Conservation (phyloP, 345 rosid genomes). For the Arabidopsis suecica region DNA sequence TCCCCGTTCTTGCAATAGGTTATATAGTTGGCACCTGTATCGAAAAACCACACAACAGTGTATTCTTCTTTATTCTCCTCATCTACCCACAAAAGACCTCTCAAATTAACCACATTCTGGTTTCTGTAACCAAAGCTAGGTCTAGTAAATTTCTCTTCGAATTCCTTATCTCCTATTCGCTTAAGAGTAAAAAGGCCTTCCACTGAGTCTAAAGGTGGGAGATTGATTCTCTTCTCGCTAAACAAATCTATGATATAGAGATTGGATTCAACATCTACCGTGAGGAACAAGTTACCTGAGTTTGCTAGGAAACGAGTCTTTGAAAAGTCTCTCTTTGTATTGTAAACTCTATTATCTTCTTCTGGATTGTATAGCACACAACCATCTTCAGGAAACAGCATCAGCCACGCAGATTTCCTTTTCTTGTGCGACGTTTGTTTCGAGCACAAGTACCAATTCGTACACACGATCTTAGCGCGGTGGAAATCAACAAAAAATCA, state of each 20-base stretch:
- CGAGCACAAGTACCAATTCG: neutral
- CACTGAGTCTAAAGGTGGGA: neutral
- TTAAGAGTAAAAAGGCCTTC: neutral
- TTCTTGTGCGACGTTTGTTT: neutral
- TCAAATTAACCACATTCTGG: neutral
- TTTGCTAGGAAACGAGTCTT: neutral
- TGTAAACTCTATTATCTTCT: neutral
- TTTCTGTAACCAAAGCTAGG: no score
- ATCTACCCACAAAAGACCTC: constrained; percentile 8
- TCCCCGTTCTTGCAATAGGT: constrained; percentile 21
- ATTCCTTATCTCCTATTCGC: neutral
- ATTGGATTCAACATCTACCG: neutral
- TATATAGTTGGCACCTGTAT: neutral
- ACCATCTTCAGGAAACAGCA: neutral
- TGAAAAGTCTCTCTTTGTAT: neutral
- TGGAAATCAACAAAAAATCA: neutral
- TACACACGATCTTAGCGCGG: neutral
- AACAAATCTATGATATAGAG: constrained; percentile 25
- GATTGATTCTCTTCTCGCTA: neutral
- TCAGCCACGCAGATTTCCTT: neutral
- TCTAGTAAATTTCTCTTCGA: neutral
- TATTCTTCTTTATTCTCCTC: neutral
- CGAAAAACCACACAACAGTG: neutral
- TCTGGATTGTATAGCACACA: neutral
- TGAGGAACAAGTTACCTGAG: neutral